Conservation (phyloP, 108 stramenopile species). For the Hondaea fermentalgiana region DNA sequence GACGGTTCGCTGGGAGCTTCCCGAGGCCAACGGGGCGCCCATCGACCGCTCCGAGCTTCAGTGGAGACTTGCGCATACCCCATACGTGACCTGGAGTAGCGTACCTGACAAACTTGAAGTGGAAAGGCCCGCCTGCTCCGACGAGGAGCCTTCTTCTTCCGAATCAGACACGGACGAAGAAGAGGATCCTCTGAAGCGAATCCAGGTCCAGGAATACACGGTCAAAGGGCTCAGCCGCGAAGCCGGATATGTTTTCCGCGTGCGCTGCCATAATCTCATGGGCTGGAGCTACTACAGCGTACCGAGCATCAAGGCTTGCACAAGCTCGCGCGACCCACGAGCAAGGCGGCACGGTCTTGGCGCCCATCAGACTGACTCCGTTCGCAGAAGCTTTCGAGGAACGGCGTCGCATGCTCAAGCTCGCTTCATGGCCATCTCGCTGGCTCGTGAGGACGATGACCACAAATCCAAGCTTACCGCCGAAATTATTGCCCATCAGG, state of each 20-base stretch:
- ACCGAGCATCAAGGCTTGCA: background rate
- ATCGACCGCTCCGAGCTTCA: background rate
- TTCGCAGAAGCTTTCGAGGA: background rate
- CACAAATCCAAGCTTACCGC: background rate
- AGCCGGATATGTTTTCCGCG: background rate
- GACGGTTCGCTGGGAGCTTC: background rate
- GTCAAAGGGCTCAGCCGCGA: background rate
- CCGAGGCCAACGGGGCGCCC: background rate
- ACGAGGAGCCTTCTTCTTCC: background rate
- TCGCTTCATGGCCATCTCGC: background rate
- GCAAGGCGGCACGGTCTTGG: background rate
- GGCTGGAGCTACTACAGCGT: constrained; percentile 15
- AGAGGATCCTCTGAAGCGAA: background rate
- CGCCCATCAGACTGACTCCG: background rate
- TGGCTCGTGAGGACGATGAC: background rate
- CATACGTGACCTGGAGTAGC: background rate
- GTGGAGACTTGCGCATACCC: background rate
- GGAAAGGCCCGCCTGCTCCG: background rate
- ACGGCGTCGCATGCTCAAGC: background rate
- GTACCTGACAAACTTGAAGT: background rate
- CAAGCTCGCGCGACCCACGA: background rate
- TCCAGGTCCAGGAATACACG: background rate
- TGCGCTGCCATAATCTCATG: background rate
- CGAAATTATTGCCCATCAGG: background rate
- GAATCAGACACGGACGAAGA: constrained; percentile 9